Conservation (phyloP, 441 rosid genomes). For the Omphalea diandra region DNA sequence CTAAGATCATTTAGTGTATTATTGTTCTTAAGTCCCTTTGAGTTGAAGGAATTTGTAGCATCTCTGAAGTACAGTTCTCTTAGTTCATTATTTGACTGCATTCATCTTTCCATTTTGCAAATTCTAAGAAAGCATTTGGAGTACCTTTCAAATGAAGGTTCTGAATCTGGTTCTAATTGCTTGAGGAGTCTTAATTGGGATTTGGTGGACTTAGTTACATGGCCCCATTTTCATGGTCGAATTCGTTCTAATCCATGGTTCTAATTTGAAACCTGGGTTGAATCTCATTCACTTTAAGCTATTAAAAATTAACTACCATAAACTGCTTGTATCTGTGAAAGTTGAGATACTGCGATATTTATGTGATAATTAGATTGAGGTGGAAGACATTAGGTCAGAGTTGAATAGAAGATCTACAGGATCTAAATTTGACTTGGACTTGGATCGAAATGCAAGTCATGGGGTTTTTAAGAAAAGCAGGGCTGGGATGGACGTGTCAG, state of each 20-base stretch:
- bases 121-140: too few relatives aligned
- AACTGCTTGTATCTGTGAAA: conserved; percentile 58
- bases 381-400: conserved; percentile 66
- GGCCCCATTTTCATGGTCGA: conserved; percentile 88
- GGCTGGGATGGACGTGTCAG: conserved; percentile 58
- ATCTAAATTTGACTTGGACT: conserved; percentile 61
- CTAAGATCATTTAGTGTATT: too few relatives aligned
- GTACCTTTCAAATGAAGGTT: too few relatives aligned
- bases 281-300: conserved; percentile 46
- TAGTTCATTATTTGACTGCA: conserved; percentile 67
- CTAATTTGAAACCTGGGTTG: conserved; percentile 58
- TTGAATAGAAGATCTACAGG: too few relatives aligned
- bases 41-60: conserved; percentile 88
- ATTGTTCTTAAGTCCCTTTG: too few relatives aligned
- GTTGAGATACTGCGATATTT: conserved; percentile 71
- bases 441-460: conserved; percentile 47
- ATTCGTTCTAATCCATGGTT: conserved; percentile 68
- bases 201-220: conserved; percentile 81
- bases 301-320: too few relatives aligned
- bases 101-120: too few relatives aligned
- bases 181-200: conserved; percentile 88
- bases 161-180: conserved; percentile 73
- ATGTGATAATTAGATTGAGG: conserved; percentile 75
- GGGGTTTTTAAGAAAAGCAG: conserved; percentile 52
- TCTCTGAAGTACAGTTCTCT: conserved; percentile 55